Evolutionary conservation across 805 yeast species (phyloP).

Genomic region (Saccharomycopsis synnaedendra): DNA sequence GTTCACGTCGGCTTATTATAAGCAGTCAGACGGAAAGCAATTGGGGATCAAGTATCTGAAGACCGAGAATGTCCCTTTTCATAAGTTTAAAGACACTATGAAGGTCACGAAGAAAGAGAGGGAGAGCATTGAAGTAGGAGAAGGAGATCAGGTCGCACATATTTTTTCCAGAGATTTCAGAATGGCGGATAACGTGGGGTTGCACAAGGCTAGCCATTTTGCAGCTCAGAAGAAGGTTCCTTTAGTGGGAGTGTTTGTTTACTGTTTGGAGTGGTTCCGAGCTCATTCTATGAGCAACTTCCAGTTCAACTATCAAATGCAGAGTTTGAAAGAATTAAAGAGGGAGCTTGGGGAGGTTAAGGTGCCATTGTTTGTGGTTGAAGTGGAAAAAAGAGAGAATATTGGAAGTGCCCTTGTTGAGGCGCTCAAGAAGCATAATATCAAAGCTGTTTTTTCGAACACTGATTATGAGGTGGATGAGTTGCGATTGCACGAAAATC

Average conservation of each 20-base stretch:
- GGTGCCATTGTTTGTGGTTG: conserved; percentile 1
- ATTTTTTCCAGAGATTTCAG: conserved; percentile 6
- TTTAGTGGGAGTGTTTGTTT: conserved; percentile 3
- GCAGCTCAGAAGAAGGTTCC: neutral
- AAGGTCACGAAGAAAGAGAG: neutral
- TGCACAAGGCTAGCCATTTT: neutral
- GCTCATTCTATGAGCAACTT: conserved; percentile 6
- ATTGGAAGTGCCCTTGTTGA: conserved; percentile 6
- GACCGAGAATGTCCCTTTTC: conserved; percentile 2
- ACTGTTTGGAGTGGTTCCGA: conserved; percentile 3
- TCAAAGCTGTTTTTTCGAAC: conserved; percentile 26
- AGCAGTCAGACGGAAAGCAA: conserved; percentile 24
- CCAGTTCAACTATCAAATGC: conserved; percentile 2
- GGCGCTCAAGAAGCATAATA: conserved; percentile 21
- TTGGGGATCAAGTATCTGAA: conserved; percentile 29
- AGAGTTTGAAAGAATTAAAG: neutral
- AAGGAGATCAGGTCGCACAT: conserved; percentile 1
- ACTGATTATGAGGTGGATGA: conserved; percentile 36
- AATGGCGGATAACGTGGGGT: conserved; percentile 1
- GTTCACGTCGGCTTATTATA: neutral
- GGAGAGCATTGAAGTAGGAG: neutral
- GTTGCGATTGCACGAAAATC: conserved; percentile 22
- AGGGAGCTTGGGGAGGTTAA: conserved; percentile 1
- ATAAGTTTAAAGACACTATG: neutral
- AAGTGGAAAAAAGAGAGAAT: conserved; percentile 1